Conservation (phyloP, 2,329 filamentous ascomycete genomes). For the Penicillium sp. region DNA sequence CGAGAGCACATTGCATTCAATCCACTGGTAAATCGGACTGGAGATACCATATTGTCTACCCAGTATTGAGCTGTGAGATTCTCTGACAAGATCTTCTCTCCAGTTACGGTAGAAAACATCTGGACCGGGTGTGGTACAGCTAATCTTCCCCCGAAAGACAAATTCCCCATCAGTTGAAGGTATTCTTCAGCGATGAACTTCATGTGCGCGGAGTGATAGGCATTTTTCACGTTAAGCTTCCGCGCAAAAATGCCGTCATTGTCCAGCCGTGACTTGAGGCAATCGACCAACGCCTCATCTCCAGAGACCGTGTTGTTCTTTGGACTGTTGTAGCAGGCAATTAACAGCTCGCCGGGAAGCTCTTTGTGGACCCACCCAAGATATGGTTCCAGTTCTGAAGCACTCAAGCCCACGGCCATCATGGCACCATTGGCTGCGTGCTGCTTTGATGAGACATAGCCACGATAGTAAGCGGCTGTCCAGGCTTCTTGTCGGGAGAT, state of each 20-base stretch:
- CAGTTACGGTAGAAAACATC: conserved; percentile 29
- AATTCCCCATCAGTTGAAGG: conserved; percentile 19
- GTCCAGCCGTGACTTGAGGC: conserved; percentile 22
- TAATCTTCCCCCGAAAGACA: conserved; percentile 11
- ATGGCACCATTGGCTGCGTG: conserved; percentile 24
- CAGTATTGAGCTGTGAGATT: conserved; percentile 26
- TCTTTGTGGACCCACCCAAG: conserved; percentile 13
- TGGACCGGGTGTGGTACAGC: conserved; percentile 12
- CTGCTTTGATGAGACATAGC: conserved; percentile 24
- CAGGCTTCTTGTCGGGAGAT: conserved; percentile 28
- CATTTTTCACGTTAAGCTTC: conserved; percentile 30
- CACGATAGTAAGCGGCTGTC: conserved; percentile 31
- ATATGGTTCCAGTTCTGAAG: conserved; percentile 13
- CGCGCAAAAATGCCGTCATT: conserved; percentile 27
- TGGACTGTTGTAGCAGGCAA: conserved; percentile 32
- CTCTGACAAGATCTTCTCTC: conserved; percentile 14
- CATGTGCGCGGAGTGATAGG: conserved; percentile 35
- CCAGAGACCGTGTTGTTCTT: conserved; percentile 30
- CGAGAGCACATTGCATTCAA: conserved; percentile 15
- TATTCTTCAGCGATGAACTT: conserved; percentile 26
- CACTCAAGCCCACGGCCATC: conserved; percentile 28
- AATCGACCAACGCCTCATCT: conserved; percentile 26
- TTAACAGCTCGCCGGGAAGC: conserved; percentile 19
- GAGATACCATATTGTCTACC: conserved; percentile 34
- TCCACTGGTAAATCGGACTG: conserved; percentile 28